These are phyloP conservation scores for Phytophthora niederhauseri DNA, from an alignment of 352 stramenopile genomes.

Conservation along the genomic window DNA sequence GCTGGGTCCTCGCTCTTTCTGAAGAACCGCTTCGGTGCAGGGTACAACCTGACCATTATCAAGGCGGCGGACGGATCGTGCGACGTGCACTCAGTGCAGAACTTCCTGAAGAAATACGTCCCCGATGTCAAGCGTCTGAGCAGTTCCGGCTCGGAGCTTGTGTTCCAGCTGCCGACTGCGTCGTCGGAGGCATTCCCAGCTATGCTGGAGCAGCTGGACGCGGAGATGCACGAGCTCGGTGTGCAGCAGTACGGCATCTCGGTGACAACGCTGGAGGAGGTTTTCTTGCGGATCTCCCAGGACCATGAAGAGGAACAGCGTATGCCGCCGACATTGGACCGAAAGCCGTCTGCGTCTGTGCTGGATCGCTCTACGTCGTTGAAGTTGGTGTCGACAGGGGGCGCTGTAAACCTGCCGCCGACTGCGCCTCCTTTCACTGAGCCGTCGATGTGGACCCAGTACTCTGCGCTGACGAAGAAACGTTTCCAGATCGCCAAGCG, in stretches of 20 bases:
- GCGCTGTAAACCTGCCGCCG: constrained; percentile 9
- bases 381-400: constrained; percentile 17
- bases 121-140: constrained; percentile 79
- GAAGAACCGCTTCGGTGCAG: constrained; percentile 94
- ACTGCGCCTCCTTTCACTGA: constrained; percentile 14
- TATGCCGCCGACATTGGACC: constrained; percentile 9
- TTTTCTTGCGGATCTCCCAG: constrained; percentile 92
- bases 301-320: constrained; percentile 44
- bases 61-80: constrained; percentile 39
- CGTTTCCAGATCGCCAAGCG: constrained; percentile 65
- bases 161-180: constrained; percentile 93
- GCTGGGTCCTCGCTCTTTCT: constrained; percentile 90
- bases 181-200: constrained; percentile 80
- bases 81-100: constrained; percentile 30
- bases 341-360: constrained; percentile 16
- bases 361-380: not conserved
- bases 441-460: constrained; percentile 49
- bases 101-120: constrained; percentile 64
- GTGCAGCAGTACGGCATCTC: constrained; percentile 96
- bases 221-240: constrained; percentile 41
- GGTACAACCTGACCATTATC: constrained; percentile 87
- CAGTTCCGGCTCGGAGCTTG: constrained; percentile 94
- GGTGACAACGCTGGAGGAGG: constrained; percentile 99
- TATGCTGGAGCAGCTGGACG: constrained; percentile 91
- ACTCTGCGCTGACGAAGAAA: constrained; percentile 54